These are phyloP conservation scores for Fusarium torreyae DNA, from an alignment of 2,329 filamentous ascomycete species.

Conservation along the genomic window DNA sequence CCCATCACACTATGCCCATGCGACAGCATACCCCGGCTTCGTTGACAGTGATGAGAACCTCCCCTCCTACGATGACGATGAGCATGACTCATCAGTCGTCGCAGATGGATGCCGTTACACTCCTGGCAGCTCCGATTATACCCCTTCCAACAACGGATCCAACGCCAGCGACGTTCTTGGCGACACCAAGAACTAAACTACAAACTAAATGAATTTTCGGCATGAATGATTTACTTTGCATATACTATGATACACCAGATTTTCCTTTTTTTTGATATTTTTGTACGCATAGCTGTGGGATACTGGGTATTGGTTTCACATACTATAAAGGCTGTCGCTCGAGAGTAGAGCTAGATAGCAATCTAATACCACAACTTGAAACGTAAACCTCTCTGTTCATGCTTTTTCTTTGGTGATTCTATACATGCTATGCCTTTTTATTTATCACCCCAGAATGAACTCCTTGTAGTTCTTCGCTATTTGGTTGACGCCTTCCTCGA, in stretches of 20 bases:
- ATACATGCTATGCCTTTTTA: background rate
- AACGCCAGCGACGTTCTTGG: conserved; percentile 46
- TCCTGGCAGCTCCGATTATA: conserved; percentile 52
- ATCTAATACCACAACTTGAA: conserved; percentile 38
- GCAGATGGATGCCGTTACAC: conserved; percentile 61
- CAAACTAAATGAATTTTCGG: conserved; percentile 21
- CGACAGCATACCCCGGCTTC: conserved; percentile 44
- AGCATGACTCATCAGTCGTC: conserved; percentile 55
- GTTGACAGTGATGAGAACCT: conserved; percentile 54
- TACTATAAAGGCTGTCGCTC: conserved; percentile 17
- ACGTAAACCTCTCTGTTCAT: conserved; percentile 7
- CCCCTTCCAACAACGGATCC: conserved; percentile 39
- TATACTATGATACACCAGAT: conserved; percentile 34
- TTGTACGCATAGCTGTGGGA: conserved; percentile 26
- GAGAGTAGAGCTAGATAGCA: conserved; percentile 29
- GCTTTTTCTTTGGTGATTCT: background rate
- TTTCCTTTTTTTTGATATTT: conserved; percentile 30
- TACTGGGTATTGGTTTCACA: conserved; percentile 4
- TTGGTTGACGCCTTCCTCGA: conserved; percentile 78
- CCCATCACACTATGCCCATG: conserved; percentile 35
- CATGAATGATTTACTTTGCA: conserved; percentile 30
- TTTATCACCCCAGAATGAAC: conserved; percentile 77
- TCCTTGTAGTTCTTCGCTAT: conserved; percentile 82
- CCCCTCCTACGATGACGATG: conserved; percentile 59
- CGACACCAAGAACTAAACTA: conserved; percentile 43